Conservation (phyloP, 805 yeast genomes). For the Candida sonorensis region DNA sequence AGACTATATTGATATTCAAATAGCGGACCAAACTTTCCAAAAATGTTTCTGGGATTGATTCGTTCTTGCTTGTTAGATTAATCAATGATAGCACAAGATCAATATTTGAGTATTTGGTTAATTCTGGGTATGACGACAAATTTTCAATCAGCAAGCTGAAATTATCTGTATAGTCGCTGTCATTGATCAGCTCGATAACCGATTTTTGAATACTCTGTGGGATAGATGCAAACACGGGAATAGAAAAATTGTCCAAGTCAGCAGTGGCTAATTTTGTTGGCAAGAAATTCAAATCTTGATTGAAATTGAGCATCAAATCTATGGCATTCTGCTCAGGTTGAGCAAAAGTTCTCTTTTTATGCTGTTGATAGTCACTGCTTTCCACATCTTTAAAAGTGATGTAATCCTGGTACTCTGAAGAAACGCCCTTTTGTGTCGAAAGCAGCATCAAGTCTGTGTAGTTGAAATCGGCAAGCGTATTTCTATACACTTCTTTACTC, state of each 20-base stretch:
- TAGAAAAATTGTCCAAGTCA: background rate
- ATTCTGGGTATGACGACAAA: background rate
- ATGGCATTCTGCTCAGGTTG: slow-evolving; percentile 6
- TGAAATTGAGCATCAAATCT: slow-evolving; percentile 10
- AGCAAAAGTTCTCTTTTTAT: slow-evolving; percentile 4
- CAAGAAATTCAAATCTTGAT: background rate
- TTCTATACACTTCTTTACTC: background rate
- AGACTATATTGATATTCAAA: slow-evolving; percentile 2
- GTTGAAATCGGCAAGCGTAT: slow-evolving; percentile 8
- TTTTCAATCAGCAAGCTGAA: background rate
- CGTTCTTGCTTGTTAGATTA: background rate
- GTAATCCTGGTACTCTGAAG: slow-evolving; percentile 10
- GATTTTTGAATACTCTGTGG: background rate
- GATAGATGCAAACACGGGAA: too few relatives aligned
- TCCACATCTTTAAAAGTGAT: slow-evolving; percentile 14
- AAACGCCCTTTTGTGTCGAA: slow-evolving; percentile 1
- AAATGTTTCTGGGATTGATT: background rate
- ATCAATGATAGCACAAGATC: slow-evolving; percentile 6
- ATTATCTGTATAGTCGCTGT: background rate
- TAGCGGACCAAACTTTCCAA: slow-evolving; percentile 3
- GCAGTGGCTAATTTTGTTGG: background rate
- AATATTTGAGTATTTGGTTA: slow-evolving; percentile 6
- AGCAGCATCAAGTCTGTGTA: background rate
- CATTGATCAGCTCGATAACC: background rate
- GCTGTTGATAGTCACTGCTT: too few relatives aligned